Evolutionary conservation across 495 filamentous ascomycete genomes (phyloP).

Genomic region (Penicillium chermesinum): DNA sequence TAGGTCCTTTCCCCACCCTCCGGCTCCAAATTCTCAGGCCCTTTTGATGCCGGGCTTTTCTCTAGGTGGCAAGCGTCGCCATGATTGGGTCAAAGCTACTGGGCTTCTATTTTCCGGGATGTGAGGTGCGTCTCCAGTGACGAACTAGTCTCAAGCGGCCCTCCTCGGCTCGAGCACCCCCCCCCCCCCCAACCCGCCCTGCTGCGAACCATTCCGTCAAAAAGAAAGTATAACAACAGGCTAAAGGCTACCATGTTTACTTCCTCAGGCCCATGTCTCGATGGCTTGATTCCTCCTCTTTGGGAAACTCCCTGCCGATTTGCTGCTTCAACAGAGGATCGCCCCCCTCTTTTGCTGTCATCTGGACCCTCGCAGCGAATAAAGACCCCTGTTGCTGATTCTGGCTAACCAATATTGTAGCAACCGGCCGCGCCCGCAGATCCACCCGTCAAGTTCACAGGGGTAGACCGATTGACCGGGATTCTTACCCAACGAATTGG

Average conservation of each 20-base stretch:
- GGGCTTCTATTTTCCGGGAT: too few relatives aligned
- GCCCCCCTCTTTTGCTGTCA: neutral
- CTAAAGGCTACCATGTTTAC: too few relatives aligned
- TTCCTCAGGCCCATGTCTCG: too few relatives aligned
- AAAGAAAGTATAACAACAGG: neutral
- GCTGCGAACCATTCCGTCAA: constrained; percentile 7
- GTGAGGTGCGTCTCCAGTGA: too few relatives aligned
- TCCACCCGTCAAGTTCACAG: neutral
- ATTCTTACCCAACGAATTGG: neutral
- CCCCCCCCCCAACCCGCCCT: neutral
- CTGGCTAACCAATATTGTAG: neutral
- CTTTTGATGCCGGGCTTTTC: neutral
- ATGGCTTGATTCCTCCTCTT: neutral
- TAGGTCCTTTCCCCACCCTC: neutral
- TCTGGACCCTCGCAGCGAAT: neutral
- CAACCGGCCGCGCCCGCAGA: neutral
- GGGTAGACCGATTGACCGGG: neutral
- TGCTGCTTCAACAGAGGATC: neutral
- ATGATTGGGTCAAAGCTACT: too few relatives aligned
- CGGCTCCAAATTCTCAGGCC: neutral
- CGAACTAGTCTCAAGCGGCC: neutral
- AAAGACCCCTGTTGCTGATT: neutral
- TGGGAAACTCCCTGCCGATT: neutral
- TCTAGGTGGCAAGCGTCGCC: neutral
- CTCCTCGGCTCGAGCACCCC: neutral